Evolutionary conservation across 139 green algal genomes (phyloP).

Genomic region (Micractinium conductrix): DNA sequence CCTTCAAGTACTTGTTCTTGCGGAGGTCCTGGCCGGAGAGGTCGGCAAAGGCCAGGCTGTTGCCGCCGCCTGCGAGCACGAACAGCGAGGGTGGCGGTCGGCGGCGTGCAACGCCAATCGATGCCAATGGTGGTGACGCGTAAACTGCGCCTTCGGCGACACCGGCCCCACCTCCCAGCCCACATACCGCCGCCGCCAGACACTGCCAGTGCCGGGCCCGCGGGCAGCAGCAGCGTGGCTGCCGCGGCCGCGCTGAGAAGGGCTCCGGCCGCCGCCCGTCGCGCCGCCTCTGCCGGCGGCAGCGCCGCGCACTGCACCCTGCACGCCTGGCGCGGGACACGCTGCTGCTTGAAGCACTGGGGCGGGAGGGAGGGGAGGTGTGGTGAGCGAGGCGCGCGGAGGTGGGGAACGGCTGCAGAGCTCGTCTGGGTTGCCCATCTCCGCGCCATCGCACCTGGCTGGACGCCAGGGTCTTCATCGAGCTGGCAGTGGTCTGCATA

Average conservation of each 20-base stretch:
- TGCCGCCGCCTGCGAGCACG: conserved; percentile 35
- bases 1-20: conserved; percentile 71
- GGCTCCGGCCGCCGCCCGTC: neutral
- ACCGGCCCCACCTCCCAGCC: neutral
- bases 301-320: conserved; percentile 18
- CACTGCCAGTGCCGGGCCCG: conserved; percentile 28
- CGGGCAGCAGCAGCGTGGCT: conserved; percentile 22
- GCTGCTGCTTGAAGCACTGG: conserved; percentile 36
- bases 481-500: neutral
- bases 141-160: too few relatives aligned
- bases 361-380: neutral
- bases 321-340: neutral
- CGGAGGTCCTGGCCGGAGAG: conserved; percentile 68
- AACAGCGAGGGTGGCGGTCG: too few relatives aligned
- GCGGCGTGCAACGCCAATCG: too few relatives aligned
- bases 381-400: neutral
- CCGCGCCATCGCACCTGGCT: neutral
- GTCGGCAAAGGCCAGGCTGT: conserved; percentile 49
- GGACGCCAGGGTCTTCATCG: neutral
- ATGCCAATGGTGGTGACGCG: too few relatives aligned
- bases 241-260: conserved; percentile 25
- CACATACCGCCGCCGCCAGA: conserved; percentile 46
- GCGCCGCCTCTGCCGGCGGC: neutral
- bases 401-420: neutral
- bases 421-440: neutral